phyloP scores from a whole-genome alignment of 768 basidiomycete species.

The Leucocoprinus birnbaumii region DNA sequence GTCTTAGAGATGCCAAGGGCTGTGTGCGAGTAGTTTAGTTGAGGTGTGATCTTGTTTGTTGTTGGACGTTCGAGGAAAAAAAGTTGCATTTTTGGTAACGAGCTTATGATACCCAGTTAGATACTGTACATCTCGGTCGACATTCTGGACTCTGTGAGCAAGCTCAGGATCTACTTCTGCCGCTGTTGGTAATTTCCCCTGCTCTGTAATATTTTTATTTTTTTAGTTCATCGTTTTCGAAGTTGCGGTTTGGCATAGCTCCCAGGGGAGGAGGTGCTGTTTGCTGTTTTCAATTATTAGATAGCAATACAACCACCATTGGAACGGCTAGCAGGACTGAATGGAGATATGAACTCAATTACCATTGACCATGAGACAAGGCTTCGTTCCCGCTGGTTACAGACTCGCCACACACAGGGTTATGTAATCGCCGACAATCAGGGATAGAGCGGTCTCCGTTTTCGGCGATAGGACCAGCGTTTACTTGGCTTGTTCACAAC shows the following conservation, averaged over 20 bases:
- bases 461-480: conserved; percentile 2
- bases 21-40: not conserved
- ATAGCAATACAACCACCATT: not conserved
- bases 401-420: no score
- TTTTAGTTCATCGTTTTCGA: not conserved
- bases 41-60: not conserved
- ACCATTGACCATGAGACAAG: no score
- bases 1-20: not conserved
- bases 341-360: no score
- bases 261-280: conserved; percentile 19
- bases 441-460: not conserved
- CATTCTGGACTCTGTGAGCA: not conserved
- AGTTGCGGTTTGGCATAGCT: conserved; percentile 21
- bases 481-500: not conserved
- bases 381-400: no score
- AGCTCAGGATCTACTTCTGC: not conserved
- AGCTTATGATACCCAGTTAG: conserved; percentile 7
- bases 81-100: not conserved
- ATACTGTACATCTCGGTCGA: not conserved
- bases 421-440: not conserved
- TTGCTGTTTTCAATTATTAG: not conserved
- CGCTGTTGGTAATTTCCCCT: not conserved
- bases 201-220: not conserved
- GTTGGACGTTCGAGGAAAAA: not conserved
- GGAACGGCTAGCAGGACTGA: not conserved